Percentiles rank a stretch among this genome's conserved stretches.
These are phyloP conservation scores for Hymenoscyphus scutula DNA, from an alignment of 2,329 filamentous ascomycete species.

Conservation along the genomic window DNA sequence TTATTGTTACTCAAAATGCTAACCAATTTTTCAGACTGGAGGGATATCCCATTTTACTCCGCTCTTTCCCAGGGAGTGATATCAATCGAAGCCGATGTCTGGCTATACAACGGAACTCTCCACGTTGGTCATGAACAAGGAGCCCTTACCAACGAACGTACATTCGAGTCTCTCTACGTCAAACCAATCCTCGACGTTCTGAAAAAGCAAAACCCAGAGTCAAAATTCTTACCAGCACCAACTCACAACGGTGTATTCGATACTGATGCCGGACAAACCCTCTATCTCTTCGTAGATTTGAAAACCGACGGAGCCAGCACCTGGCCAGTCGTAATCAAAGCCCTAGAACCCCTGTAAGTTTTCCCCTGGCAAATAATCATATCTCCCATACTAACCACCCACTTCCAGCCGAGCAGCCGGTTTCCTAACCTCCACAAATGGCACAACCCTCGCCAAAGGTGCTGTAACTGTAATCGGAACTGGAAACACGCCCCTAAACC, in stretches of 20 bases:
- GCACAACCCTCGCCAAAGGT: constrained; percentile 24
- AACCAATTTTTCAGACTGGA: constrained; percentile 38
- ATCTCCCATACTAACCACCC: constrained; percentile 17
- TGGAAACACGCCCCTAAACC: constrained; percentile 44
- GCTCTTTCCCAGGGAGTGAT: constrained; percentile 29
- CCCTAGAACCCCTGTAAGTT: constrained; percentile 55
- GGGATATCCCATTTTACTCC: constrained; percentile 31
- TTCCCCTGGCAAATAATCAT: constrained; percentile 36
- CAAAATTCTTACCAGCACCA: constrained; percentile 43
- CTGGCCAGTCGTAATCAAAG: constrained; percentile 54
- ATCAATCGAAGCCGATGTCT: constrained; percentile 33
- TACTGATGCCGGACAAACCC: constrained; percentile 51
- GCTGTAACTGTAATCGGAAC: constrained; percentile 34
- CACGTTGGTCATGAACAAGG: constrained; percentile 30
- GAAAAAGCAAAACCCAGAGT: constrained; percentile 33
- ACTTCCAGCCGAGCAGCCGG: constrained; percentile 34
- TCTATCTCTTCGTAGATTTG: constrained; percentile 64
- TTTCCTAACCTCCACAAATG: constrained; percentile 29
- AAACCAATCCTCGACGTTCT: constrained; percentile 31
- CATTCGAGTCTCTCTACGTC: constrained; percentile 32
- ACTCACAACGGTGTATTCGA: constrained; percentile 62
- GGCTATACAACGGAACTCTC: constrained; percentile 32
- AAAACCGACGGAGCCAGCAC: constrained; percentile 57
- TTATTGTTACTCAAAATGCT: background rate
- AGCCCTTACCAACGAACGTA: constrained; percentile 27